Evolutionary conservation across 495 filamentous ascomycete species (phyloP), one percentile per base, ranked within the genome.

Genomic region (Talaromyces nanjingensis): DNA sequence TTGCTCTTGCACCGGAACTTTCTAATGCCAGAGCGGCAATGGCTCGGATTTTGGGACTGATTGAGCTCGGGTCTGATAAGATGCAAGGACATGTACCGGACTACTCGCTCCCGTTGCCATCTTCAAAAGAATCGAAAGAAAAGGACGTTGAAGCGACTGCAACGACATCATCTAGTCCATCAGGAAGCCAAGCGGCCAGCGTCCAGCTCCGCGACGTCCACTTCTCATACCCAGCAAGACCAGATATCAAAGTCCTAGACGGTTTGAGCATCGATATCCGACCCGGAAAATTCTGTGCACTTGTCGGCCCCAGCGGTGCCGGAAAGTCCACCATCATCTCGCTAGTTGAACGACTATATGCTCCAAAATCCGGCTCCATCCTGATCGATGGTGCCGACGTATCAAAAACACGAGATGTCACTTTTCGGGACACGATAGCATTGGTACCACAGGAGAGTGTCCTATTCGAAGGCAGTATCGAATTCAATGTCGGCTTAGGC

Each of bases 301-400:
- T 89, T 0, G 85, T 89, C 4, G 86, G 86, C 2, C 73, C 82
- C 0, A 84, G 81, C 3, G 86, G 86, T 0, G 80, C 82, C 0
- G 86, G 86, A 4, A 89, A 89, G 68, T 87, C 83, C 63, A 91
- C 88, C 0, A 83, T 91, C 47, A 83, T 89, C 0, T 83, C 78
- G 0, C 70, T 91, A 25, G 66, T 89, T 16, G 83, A 88, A 68
- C 72, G 89, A 61, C 89, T 83, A 80, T 91, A 91, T 67, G 77
- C 83, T 54, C 61, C 62, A 5, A 55, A 67, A 27, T 56, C 34
- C 24, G 54, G 52, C 25, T 45, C 47, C 12, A 45, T 45, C 33
- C 9, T 56, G 18, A 45, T 45, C 7, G 49, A 45, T 57, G 62
- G 54, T 2, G 49, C n/a, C 22, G 52, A 64, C 14, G 62, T 45